Conservation (phyloP, 2,329 filamentous ascomycete species). For the Claviceps africana region DNA sequence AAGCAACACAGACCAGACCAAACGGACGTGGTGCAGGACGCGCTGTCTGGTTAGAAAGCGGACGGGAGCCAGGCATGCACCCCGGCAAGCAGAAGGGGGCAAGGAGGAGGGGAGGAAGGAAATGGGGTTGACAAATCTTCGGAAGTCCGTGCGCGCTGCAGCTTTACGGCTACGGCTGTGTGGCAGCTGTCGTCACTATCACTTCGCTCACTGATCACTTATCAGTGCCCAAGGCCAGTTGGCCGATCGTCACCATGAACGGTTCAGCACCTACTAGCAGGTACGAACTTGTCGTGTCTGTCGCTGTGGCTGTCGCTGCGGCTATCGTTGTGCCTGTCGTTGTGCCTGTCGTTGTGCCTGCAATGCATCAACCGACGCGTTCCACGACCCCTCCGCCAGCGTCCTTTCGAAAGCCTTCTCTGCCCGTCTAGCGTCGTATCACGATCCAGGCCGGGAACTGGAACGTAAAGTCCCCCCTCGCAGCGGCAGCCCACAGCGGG, state of each 20-base stretch:
- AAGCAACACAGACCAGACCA: background rate
- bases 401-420: background rate
- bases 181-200: too few relatives aligned
- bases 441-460: background rate
- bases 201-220: too few relatives aligned
- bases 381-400: background rate
- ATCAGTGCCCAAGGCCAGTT: too few relatives aligned
- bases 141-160: background rate
- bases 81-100: too few relatives aligned
- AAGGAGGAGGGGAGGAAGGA: too few relatives aligned
- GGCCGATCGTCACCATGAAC: too few relatives aligned
- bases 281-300: too few relatives aligned
- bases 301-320: too few relatives aligned
- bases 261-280: too few relatives aligned
- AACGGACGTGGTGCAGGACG: background rate
- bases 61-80: constrained; percentile 1
- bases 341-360: background rate
- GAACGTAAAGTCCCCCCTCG: background rate
- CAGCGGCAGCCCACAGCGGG: background rate
- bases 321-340: too few relatives aligned
- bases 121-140: background rate
- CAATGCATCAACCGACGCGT: background rate
- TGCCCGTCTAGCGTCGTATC: background rate
- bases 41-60: background rate
- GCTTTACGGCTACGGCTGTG: too few relatives aligned